Base-by-base conservation (phyloP, 1,139 yeast genomes). In the Scheffersomyces parashehatae region DNA sequence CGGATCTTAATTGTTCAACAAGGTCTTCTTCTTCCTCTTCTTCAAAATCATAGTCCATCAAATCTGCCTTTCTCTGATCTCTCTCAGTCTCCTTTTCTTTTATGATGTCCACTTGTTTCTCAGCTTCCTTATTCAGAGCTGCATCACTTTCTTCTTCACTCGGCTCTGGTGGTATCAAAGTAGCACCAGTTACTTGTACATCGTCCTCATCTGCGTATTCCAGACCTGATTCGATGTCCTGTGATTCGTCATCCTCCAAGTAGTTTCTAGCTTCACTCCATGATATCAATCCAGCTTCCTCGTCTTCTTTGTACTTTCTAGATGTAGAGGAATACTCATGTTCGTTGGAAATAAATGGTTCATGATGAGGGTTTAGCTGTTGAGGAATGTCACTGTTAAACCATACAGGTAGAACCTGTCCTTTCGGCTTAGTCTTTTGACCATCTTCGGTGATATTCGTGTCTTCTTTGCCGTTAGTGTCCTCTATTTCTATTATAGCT, bases 11-110 rank as follows among this genome's bases (percentile, higher is more conserved):
- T 51, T 83, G 86, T 35, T 80, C 75, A 3, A 77, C 72, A 2
- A 89, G 64, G 12, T 80, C 77, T 28, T 81, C 82, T 45, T 88
- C 96, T 46, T 91, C 97, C 29, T 82, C 84, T 45, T 87, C 90
- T 24, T 83, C 86, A 59, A 81, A 88, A 46, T 80, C 86, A 52
- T 83, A 85, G 46, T 83, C 86, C 5, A 77, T 52, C 3, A 60
- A 51, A 11, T 55, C 60, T 6, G 63, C 60, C 42, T 52, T 53
- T 39, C 61, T 50, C 7, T 16, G 32, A 7, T 37, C 32, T 3
- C 37, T 16, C n/a, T 38, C 42, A 10, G 35, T 20, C 16, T 28
- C 39, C 16, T 37, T 38, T 32, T 20, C 39, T 6, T 39, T 39
- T 13, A 11, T 41, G 7, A 39, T 39, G 15, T 39, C 42, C 12